phyloP scores from a whole-genome alignment of 2,329 filamentous ascomycete genomes.

The Sporothrix luriei region DNA sequence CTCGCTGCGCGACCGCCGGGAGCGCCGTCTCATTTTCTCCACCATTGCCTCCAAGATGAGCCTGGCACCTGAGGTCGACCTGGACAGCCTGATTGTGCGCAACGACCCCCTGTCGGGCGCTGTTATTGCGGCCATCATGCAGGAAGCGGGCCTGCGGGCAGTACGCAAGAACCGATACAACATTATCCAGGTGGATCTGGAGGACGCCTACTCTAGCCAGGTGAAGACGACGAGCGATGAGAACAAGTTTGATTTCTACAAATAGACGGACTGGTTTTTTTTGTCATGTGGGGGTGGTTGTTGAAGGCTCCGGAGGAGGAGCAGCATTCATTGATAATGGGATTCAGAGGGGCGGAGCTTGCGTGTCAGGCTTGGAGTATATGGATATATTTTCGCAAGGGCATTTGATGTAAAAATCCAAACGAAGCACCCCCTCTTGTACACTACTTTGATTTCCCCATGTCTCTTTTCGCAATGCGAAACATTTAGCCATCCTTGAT shows the following conservation, averaged over 20 bases:
- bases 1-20: constrained; percentile 87
- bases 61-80: constrained; percentile 90
- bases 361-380: neutral
- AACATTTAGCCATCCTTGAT: neutral
- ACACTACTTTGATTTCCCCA: constrained; percentile 23
- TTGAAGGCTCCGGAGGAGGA: too few relatives aligned
- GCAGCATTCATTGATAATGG: constrained; percentile 18
- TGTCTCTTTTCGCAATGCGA: constrained; percentile 9
- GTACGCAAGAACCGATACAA: constrained; percentile 99
- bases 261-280: constrained; percentile 51
- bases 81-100: constrained; percentile 93
- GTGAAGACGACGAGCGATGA: constrained; percentile 75
- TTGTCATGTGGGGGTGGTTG: neutral
- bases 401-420: constrained; percentile 15
- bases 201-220: constrained; percentile 95
- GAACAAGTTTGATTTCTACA: constrained; percentile 90
- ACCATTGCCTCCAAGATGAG: constrained; percentile 99
- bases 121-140: constrained; percentile 98
- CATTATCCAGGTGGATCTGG: constrained; percentile 94
- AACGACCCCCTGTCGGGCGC: constrained; percentile 95
- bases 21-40: constrained; percentile 92
- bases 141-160: constrained; percentile 91
- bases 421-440: constrained; percentile 23
- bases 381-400: constrained; percentile 11
- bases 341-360: neutral